Base-by-base conservation (phyloP, 2,329 filamentous ascomycete species). In the Colletotrichum zoysiae region DNA sequence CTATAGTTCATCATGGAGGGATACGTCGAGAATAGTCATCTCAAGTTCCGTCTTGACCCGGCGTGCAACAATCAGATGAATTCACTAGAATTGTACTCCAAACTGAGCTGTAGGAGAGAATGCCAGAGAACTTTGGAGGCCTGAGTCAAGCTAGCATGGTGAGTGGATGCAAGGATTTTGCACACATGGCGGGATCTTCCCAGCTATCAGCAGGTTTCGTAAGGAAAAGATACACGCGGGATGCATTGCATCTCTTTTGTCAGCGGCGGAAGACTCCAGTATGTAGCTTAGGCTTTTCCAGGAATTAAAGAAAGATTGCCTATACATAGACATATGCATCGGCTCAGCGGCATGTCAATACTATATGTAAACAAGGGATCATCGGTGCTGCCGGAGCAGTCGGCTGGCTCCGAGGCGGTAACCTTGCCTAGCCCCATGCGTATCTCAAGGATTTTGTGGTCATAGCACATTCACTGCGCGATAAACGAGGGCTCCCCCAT, bases 331-430 rank as follows among this genome's bases (percentile, higher is more conserved):
- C 5, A 6, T 44, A 20, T n/a, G 14, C 5, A 18, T n/a, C 16
- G 14, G 12, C 8, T 6, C 16, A 2, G 9, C 26, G 7, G 30
- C 1, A 20, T 18, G 8, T 26, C 46, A 12, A 8, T 48, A n/a
- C n/a, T n/a, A n/a, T n/a, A n/a, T n/a, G n/a, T n/a, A 20, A 40
- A 40, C 38, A 42, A 51, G 23, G 42, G 44, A 48, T 38, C 23
- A 6, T 66, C 64, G 64, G 44, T 61, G 42, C 38, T 30, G n/a
- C 42, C 64, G 33, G 55, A 40, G 20, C 42, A 38, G 12, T 30
- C 33, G 42, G n/a, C 42, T 16, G 12, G 18, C 63, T n/a, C 38
- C 18, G n/a, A 66, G 55, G 50, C 33, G 60, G 33, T 18, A 33
- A 42, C 33, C 64, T 61, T 26, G 44, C 44, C 16, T 3, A 33